A percentile compares a stretch with the other conserved stretches of the same genome.
phyloP scores from a whole-genome alignment of 106 monocot genomes.

The Dioscorea dumetorum region DNA sequence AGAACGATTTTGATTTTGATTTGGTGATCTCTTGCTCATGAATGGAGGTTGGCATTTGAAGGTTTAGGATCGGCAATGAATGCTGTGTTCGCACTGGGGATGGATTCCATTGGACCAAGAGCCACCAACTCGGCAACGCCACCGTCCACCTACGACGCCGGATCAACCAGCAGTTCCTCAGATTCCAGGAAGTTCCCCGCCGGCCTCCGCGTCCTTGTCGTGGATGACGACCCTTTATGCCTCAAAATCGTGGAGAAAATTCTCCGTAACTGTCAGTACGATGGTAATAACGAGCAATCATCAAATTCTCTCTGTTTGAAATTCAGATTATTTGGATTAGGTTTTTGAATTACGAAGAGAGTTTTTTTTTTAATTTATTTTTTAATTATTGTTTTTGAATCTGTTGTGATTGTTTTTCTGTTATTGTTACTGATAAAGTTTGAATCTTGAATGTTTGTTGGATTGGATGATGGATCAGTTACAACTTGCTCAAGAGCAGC shows the following conservation, averaged over 20 bases:
- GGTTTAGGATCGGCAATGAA: background rate
- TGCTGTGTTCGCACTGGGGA: background rate
- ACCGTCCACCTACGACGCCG: too few species aligned
- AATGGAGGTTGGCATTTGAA: background rate
- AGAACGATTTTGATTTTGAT: too few species aligned
- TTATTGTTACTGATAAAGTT: background rate
- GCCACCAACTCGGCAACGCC: background rate
- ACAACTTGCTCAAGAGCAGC: slow-evolving; percentile 9
- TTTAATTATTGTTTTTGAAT: background rate
- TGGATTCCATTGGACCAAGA: background rate
- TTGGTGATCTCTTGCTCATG: background rate
- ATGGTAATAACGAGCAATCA: background rate
- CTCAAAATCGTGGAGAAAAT: slow-evolving; percentile 11
- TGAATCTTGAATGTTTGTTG: background rate
- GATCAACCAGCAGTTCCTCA: too few species aligned
- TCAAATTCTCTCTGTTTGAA: background rate
- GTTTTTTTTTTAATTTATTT: background rate
- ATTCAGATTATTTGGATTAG: too few species aligned
- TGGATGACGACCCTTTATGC: slow-evolving; percentile 11
- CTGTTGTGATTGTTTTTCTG: background rate
- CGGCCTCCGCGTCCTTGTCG: slow-evolving; percentile 7
- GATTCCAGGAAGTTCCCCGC: slow-evolving; percentile 5
- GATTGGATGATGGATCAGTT: slow-evolving; percentile 3
- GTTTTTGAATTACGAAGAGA: too few species aligned
- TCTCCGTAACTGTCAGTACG: slow-evolving; percentile 4